Conservation (phyloP, 345 rosid genomes). For the Cardiospermum halicacabum region DNA sequence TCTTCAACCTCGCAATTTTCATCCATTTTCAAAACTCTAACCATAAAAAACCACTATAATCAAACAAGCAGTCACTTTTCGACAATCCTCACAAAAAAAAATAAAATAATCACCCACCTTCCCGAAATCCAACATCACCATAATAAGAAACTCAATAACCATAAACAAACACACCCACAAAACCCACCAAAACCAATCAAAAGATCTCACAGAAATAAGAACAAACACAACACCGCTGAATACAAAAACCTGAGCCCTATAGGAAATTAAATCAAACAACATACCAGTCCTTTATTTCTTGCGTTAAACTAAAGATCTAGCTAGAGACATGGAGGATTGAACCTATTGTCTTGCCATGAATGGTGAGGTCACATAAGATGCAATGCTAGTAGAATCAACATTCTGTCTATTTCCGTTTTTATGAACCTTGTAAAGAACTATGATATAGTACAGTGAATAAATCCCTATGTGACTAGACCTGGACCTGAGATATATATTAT, state of each 20-base stretch:
- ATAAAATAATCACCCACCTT: constrained; percentile 32
- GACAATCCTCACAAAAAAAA: constrained; percentile 18
- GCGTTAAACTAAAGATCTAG: too few species aligned
- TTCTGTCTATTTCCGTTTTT: neutral
- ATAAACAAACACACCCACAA: neutral
- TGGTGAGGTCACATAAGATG: neutral
- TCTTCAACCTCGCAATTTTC: constrained; percentile 65
- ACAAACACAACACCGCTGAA: constrained; percentile 20
- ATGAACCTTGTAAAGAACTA: neutral
- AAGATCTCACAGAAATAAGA: constrained; percentile 4
- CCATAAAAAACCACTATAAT: neutral
- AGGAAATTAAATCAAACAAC: too few species aligned
- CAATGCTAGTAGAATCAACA: neutral
- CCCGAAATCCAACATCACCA: constrained; percentile 77
- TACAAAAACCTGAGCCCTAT: too few species aligned
- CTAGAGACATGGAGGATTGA: too few species aligned
- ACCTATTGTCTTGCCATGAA: too few species aligned
- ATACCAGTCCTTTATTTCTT: too few species aligned
- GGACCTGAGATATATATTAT: too few species aligned
- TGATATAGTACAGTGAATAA: too few species aligned
- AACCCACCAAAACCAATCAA: neutral
- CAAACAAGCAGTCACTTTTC: constrained; percentile 21
- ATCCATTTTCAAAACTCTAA: constrained; percentile 32
- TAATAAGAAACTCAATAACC: constrained; percentile 13
- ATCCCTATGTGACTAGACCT: too few species aligned